Base-by-base conservation (phyloP, 2,329 filamentous ascomycete genomes). In the Seiridium cupressi region DNA sequence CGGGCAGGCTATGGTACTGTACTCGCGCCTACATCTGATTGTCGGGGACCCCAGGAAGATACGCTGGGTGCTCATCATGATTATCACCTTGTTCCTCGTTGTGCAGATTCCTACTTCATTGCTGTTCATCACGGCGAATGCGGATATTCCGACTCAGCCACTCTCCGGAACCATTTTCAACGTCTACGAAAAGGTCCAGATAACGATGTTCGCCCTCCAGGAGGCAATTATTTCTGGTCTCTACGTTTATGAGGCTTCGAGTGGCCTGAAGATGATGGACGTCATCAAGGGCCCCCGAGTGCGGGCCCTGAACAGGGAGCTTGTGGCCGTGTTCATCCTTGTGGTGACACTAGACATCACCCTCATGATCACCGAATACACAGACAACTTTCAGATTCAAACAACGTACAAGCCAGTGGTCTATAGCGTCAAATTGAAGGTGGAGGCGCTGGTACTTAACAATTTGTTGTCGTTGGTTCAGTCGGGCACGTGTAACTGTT, bases 11-110 rank as follows among this genome's bases (percentile, higher is more conserved):
- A 64, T 84, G 13, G 83, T 87, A 4, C 73, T 87, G 3, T 87
- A 84, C 70, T 88, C 85, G 53, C 79, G 86, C 31, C 77, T 87
- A 8, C 82, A 89, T 66, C 75, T 89, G 11, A 79, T 89, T 34
- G 77, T 86, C 11, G 77, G 76, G 7, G 79, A 83, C 73, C 58
- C 77, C 3, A 68, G 74, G 8, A 71, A 81, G 31, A 73, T 86
- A 1, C 76, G 75, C 3, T 78, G 73, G 47, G 77, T 86, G 2
- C 74, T 87, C 11, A 77, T 72, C 59, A 84, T 88, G 75, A 84
- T 89, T 58, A 77, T 87, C 54, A 73, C 77, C 62, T 79, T 85
- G 64, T 74, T 77, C n/a, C 60, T 87, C 46, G 63, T 85, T 51
- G 70, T 85, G 11, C 81, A 87, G 61, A 68, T 84, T 0, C 82